phyloP scores from a whole-genome alignment of 129 eudicot genomes.

The Lactuca sativa region DNA sequence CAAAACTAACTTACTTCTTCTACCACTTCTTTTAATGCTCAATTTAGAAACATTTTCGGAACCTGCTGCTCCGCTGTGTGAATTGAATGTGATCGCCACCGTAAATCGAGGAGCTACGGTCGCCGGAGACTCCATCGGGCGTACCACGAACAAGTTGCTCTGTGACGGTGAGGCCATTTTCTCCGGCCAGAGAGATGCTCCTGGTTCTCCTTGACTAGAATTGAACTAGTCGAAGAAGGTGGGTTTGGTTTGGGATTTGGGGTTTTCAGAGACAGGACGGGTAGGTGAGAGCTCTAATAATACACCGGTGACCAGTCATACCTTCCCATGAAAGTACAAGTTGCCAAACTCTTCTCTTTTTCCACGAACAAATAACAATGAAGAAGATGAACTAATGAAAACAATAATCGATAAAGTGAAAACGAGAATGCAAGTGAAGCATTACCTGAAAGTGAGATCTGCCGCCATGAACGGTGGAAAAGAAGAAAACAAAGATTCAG shows the following conservation, averaged over 20 bases:
- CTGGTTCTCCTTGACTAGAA: not conserved
- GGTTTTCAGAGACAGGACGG: constrained; percentile 16
- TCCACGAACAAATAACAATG: not conserved
- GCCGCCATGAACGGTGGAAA: constrained; percentile 25
- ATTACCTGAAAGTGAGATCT: constrained; percentile 36
- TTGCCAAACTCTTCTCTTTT: constrained; percentile 13
- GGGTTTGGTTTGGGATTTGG: not conserved
- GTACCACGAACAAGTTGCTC: constrained; percentile 18
- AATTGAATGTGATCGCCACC: constrained; percentile 22
- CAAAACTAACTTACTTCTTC: constrained; percentile 8
- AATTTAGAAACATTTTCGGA: constrained; percentile 1
- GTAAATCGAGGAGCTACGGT: constrained; percentile 10
- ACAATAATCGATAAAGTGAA: constrained; percentile 8
- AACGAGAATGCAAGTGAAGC: constrained; percentile 26
- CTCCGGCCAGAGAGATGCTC: not conserved
- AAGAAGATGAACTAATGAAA: not conserved
- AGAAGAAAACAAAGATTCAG: constrained; percentile 2
- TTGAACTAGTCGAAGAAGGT: not conserved
- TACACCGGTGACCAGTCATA: constrained; percentile 8
- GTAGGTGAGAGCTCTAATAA: constrained; percentile 29
- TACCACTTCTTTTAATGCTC: constrained; percentile 6
- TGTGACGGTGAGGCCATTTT: constrained; percentile 31
- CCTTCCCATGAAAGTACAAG: constrained; percentile 15
- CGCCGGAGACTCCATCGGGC: constrained; percentile 5
- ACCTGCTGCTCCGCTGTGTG: not conserved